Percentiles rank a stretch among this genome's conserved stretches.
phyloP scores from a whole-genome alignment of 208 protist genomes.

The Willaertia magna region DNA sequence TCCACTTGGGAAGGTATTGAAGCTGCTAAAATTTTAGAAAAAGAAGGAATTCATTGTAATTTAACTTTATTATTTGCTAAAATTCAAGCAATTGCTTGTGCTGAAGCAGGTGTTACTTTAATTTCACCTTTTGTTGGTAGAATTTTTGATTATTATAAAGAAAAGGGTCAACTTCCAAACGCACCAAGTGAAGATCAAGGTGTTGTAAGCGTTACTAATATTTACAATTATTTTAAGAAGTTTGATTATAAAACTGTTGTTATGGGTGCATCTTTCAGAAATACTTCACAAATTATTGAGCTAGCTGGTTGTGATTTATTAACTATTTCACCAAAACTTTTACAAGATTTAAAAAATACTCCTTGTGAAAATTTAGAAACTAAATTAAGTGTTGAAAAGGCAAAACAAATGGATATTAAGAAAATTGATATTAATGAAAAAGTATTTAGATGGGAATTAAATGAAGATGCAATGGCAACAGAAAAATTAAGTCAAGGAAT shows the following conservation, averaged over 20 bases:
- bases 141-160: constrained; percentile 92
- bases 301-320: constrained; percentile 90
- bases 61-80: constrained; percentile 93
- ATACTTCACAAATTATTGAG: constrained; percentile 67
- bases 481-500: constrained; percentile 93
- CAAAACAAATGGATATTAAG: constrained; percentile 24
- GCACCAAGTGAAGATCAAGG: constrained; percentile 28
- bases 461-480: constrained; percentile 86
- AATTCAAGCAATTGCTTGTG: constrained; percentile 78
- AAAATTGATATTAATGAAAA: constrained; percentile 36
- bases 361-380: constrained; percentile 36
- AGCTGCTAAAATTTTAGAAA: constrained; percentile 75
- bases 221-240: constrained; percentile 95
- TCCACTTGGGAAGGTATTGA: constrained; percentile 93
- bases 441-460: constrained; percentile 46
- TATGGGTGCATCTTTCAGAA: constrained; percentile 94
- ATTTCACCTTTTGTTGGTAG: constrained; percentile 92
- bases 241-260: constrained; percentile 87
- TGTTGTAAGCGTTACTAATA: constrained; percentile 75
- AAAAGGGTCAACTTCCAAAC: background rate
- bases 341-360: constrained; percentile 64
- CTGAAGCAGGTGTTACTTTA: constrained; percentile 77
- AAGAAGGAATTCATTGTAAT: constrained; percentile 90
- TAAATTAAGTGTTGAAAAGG: constrained; percentile 35
- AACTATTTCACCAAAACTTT: constrained; percentile 85